Evolutionary conservation across 129 eudicot genomes (phyloP).

Genomic region (Dittrichia graveolens): DNA sequence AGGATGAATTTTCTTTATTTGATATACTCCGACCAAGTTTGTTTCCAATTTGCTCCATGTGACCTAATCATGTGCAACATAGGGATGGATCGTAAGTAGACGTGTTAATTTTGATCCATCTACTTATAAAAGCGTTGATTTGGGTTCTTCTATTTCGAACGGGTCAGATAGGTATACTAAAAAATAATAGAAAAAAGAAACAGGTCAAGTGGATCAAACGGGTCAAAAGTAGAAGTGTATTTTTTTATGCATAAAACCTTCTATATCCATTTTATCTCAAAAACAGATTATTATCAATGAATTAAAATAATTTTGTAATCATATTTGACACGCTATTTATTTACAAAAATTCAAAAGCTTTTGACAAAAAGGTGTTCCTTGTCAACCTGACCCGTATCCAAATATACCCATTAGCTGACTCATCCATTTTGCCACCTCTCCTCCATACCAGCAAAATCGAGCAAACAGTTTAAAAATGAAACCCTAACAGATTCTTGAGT

Average conservation of each 20-base stretch:
- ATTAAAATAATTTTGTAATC: not conserved
- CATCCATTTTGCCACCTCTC: not conserved
- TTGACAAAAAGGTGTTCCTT: not conserved
- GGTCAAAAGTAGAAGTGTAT: not conserved
- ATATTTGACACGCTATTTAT: constrained; percentile 1
- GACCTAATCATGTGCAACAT: constrained; percentile 51
- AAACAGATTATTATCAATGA: not conserved
- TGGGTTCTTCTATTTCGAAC: not conserved
- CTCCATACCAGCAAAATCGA: constrained; percentile 85
- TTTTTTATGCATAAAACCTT: not conserved
- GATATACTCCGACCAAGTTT: constrained; percentile 60
- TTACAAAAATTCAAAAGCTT: not conserved
- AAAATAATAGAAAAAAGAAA: not conserved
- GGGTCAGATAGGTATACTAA: not conserved
- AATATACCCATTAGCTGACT: not conserved
- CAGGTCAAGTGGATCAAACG: not conserved
- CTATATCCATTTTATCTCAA: not conserved
- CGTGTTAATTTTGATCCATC: not conserved
- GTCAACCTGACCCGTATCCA: not conserved
- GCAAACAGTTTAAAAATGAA: constrained; percentile 83
- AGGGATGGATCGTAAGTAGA: constrained; percentile 24
- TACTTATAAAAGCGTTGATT: not conserved
- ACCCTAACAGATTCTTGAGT: constrained; percentile 92
- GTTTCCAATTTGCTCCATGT: constrained; percentile 82
- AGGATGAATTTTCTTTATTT: constrained; percentile 50